Percentiles rank a stretch among this genome's conserved stretches.
phyloP scores from a whole-genome alignment of 108 stramenopile species.

The Cylindrotheca closterium region DNA sequence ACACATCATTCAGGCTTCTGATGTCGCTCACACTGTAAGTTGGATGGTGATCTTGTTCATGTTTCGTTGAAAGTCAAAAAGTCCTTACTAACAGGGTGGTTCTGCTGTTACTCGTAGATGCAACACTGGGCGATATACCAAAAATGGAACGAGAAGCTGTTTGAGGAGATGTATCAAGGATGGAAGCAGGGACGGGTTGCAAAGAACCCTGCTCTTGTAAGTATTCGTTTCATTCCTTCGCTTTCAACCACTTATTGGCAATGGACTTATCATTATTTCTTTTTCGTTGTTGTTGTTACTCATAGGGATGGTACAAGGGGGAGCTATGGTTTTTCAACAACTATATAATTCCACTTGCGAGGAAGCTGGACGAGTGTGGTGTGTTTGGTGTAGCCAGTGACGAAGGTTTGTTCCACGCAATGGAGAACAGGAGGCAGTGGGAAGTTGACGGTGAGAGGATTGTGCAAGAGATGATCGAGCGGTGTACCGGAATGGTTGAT shows the following conservation, averaged over 20 bases:
- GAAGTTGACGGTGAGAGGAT: constrained; percentile 20
- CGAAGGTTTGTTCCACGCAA: constrained; percentile 25
- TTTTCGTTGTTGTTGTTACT: too few relatives aligned
- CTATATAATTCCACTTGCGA: too few relatives aligned
- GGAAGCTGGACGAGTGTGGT: too few relatives aligned
- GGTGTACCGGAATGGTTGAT: not conserved
- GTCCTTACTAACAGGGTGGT: too few relatives aligned
- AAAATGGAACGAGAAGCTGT: too few relatives aligned
- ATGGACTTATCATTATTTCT: too few relatives aligned
- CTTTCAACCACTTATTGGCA: too few relatives aligned
- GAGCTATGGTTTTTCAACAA: constrained; percentile 29
- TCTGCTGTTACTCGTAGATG: too few relatives aligned
- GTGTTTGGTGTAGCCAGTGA: constrained; percentile 26
- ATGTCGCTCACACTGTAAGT: constrained; percentile 29
- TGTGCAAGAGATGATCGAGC: constrained; percentile 19
- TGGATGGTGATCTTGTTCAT: too few relatives aligned
- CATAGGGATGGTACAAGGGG: too few relatives aligned
- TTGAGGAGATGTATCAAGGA: constrained; percentile 51
- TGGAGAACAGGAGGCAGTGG: constrained; percentile 33
- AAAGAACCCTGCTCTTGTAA: constrained; percentile 34
- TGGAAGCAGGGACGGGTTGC: constrained; percentile 36
- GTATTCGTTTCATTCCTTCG: too few relatives aligned
- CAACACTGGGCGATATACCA: constrained; percentile 16
- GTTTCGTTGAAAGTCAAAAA: too few relatives aligned
- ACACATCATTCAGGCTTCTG: constrained; percentile 22